Percentiles rank a stretch among this genome's conserved stretches.
Evolutionary conservation across 176 grass and related monocot species (phyloP).

Genomic region (Carex pumila): DNA sequence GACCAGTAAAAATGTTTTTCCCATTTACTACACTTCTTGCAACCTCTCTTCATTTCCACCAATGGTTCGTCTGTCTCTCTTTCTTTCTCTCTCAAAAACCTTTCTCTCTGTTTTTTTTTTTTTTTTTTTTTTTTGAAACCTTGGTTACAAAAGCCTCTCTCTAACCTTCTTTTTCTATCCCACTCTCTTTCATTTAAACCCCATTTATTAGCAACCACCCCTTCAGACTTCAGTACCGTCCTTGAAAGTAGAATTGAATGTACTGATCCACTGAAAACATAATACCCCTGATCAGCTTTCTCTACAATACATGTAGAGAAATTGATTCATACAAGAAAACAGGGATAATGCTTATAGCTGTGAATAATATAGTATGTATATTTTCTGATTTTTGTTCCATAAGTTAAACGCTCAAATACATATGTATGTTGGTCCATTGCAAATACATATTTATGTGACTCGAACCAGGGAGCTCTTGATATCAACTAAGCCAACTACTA

Average conservation of each 20-base stretch:
- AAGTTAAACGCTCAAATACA: neutral
- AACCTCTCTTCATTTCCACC: slow-evolving; percentile 2
- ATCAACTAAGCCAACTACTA: no score
- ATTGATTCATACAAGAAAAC: neutral
- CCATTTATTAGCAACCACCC: neutral
- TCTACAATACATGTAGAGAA: neutral
- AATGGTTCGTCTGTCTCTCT: neutral
- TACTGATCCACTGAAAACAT: neutral
- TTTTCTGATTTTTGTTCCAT: neutral
- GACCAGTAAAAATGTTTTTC: neutral
- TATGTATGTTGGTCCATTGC: neutral
- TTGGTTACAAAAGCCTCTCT: neutral
- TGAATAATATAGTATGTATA: neutral
- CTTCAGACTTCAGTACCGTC: neutral
- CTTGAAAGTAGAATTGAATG: neutral
- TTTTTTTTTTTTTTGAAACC: no score
- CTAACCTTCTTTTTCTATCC: neutral
- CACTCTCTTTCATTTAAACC: neutral
- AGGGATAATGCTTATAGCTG: neutral
- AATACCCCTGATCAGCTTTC: neutral
- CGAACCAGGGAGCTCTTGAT: no score
- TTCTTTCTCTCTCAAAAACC: neutral
- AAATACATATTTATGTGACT: neutral
- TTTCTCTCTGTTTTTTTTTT: neutral
- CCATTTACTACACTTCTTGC: neutral